These are phyloP conservation scores for Phytophthora megakarya DNA, from an alignment of 352 stramenopile species.

Conservation along the genomic window DNA sequence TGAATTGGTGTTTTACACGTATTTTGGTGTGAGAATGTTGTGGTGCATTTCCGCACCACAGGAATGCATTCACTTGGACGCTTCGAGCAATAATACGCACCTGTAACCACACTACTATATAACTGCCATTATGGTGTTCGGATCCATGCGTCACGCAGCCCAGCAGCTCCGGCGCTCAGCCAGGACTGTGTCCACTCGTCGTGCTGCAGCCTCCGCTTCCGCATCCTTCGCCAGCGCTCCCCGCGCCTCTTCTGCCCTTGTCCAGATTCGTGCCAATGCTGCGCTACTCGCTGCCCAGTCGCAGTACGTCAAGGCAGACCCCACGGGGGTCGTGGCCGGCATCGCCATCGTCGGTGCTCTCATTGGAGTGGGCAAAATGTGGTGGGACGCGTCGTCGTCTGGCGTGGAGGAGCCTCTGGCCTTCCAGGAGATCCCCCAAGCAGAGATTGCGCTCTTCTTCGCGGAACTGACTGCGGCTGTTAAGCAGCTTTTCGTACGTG, in stretches of 20 bases:
- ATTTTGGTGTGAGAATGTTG: background rate
- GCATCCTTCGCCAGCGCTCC: constrained; percentile 1
- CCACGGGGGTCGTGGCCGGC: constrained; percentile 66
- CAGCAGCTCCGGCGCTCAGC: constrained; percentile 33
- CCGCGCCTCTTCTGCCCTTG: background rate
- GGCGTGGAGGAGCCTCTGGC: constrained; percentile 6
- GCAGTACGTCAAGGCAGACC: constrained; percentile 50
- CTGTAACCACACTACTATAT: too few relatives aligned
- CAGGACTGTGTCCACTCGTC: constrained; percentile 5
- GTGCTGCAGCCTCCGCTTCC: constrained; percentile 10
- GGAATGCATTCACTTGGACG: background rate
- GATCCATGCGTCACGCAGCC: constrained; percentile 30
- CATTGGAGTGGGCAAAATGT: constrained; percentile 84
- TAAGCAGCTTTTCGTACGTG: constrained; percentile 70
- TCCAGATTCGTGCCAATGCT: constrained; percentile 17
- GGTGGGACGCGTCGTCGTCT: constrained; percentile 72
- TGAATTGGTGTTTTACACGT: too few relatives aligned
- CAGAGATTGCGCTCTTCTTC: constrained; percentile 74
- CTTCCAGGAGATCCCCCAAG: constrained; percentile 64
- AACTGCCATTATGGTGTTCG: constrained; percentile 31
- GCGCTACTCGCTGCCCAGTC: constrained; percentile 14
- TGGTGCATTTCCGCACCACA: constrained; percentile 11
- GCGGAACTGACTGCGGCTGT: constrained; percentile 67
- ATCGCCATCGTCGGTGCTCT: constrained; percentile 73
- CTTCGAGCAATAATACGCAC: too few relatives aligned